Evolutionary conservation across 2,329 filamentous ascomycete species (phyloP).

Genomic region (Madurella mycetomatis): DNA sequence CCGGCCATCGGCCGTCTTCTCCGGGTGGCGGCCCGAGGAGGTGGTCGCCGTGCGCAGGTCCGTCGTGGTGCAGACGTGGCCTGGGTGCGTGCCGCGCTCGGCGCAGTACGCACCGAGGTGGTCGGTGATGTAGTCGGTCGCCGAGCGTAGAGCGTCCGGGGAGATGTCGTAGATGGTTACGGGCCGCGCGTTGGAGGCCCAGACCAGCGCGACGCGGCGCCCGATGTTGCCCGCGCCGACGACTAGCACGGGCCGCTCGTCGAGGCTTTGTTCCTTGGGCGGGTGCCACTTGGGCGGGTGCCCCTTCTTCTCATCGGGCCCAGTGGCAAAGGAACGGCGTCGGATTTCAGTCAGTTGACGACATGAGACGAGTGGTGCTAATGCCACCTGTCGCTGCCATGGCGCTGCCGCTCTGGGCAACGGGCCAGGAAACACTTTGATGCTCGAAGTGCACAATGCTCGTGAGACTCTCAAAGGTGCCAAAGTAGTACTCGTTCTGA

Average conservation of each 20-base stretch:
- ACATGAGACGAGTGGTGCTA: neutral
- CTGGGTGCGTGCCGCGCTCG: conserved; percentile 26
- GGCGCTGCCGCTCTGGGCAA: neutral
- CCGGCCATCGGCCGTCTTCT: conserved; percentile 5
- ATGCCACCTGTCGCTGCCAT: neutral
- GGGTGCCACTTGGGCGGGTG: conserved; percentile 23
- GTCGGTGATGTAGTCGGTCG: conserved; percentile 33
- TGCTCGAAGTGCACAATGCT: neutral
- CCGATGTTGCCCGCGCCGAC: conserved; percentile 40
- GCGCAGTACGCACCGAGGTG: conserved; percentile 31
- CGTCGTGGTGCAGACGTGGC: conserved; percentile 26
- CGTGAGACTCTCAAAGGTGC: neutral
- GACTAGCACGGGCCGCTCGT: conserved; percentile 36
- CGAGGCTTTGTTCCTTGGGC: conserved; percentile 27
- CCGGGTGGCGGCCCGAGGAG: conserved; percentile 11
- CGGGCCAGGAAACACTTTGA: neutral
- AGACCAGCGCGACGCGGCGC: conserved; percentile 35
- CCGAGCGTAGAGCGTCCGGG: conserved; percentile 21
- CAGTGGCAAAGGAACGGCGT: neutral
- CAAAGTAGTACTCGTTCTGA: neutral
- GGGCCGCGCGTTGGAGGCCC: conserved; percentile 28
- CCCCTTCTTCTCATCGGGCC: neutral
- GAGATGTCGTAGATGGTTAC: conserved; percentile 30
- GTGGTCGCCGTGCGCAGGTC: conserved; percentile 24
- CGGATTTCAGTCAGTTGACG: neutral